phyloP scores from a whole-genome alignment of 352 stramenopile species.

The Globisporangium camurandrum region DNA sequence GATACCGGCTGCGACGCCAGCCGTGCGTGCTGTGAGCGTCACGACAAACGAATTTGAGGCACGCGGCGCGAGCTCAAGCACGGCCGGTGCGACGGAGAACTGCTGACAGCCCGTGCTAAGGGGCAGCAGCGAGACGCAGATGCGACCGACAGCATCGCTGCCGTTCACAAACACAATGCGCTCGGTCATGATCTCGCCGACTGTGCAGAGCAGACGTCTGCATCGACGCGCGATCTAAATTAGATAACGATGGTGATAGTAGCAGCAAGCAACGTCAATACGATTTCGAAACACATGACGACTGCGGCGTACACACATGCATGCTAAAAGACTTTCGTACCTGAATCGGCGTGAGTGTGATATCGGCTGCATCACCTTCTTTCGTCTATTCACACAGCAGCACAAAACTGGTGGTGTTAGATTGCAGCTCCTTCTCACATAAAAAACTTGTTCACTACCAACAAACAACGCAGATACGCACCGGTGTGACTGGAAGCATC shows the following conservation, averaged over 20 bases:
- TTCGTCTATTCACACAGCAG: conserved; percentile 1
- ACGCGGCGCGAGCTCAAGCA: conserved; percentile 59
- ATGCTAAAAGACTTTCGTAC: too few species aligned
- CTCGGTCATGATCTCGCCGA: conserved; percentile 67
- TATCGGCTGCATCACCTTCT: conserved; percentile 2
- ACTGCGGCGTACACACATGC: neutral
- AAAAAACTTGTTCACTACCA: neutral
- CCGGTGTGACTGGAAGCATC: conserved; percentile 2
- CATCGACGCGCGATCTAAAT: conserved; percentile 48
- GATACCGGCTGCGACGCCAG: conserved; percentile 67
- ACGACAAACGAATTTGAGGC: conserved; percentile 59
- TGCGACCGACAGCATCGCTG: conserved; percentile 39
- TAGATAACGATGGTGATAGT: too few species aligned
- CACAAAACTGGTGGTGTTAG: too few species aligned
- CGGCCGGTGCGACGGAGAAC: conserved; percentile 67
- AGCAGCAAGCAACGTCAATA: neutral
- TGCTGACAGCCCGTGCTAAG: conserved; percentile 80
- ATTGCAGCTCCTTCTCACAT: too few species aligned
- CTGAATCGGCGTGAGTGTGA: conserved; percentile 13
- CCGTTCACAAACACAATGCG: conserved; percentile 73
- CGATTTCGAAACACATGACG: neutral
- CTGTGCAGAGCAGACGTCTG: conserved; percentile 56
- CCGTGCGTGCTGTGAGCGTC: conserved; percentile 47
- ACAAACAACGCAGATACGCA: neutral
- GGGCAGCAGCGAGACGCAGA: conserved; percentile 74